Evolutionary conservation across 2,329 filamentous ascomycete species (phyloP), one percentile per base, ranked within the genome.

Genomic region (Juglanconis sp.): DNA sequence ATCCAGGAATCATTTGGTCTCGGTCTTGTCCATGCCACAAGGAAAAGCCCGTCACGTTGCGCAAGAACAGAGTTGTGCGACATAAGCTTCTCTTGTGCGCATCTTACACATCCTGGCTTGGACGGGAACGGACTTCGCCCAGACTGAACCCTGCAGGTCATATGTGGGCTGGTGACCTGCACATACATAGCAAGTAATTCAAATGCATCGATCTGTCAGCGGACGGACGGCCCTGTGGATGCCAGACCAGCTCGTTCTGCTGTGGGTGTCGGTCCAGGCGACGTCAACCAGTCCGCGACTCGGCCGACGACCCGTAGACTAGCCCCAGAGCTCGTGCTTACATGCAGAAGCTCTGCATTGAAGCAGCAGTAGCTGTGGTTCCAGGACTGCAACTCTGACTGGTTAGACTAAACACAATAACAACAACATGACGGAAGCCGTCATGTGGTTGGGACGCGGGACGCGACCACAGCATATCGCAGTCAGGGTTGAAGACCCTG

Each of bases 261-360:
- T 8, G 35, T 49, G 35, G 46, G n/a, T 42, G 24, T 42, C 46
- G 6, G 6, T 38, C 46, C 49, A 53, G 56, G 60, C 60, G 59
- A 50, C 53, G 57, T 52, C 57, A 48, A 46, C 60, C 40, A 49
- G 53, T 62, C 56, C 56, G 53, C 30, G 42, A 55, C 57, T 60
- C 57, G 49, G 47, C 60, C 57, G 48, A 47, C 40, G 53, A 57
- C 53, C 42, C 51, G 53, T 60, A 40, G 35, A 44, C 50, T 46
- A 36, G 51, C 34, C 34, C 53, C 30, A 48, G 54, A 53, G 49
- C 52, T 60, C 53, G 54, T 59, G 57, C 57, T 63, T 63, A 60
- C 60, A 47, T 63, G 60, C 60, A 63, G 60, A 42, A 57, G 50
- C 48, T 40, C 35, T 63, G 50, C 57, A 60, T 47, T 53, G 54